Evolutionary conservation across 202 grass and related monocot genomes (phyloP).

Genomic region (Zoysia matrella): DNA sequence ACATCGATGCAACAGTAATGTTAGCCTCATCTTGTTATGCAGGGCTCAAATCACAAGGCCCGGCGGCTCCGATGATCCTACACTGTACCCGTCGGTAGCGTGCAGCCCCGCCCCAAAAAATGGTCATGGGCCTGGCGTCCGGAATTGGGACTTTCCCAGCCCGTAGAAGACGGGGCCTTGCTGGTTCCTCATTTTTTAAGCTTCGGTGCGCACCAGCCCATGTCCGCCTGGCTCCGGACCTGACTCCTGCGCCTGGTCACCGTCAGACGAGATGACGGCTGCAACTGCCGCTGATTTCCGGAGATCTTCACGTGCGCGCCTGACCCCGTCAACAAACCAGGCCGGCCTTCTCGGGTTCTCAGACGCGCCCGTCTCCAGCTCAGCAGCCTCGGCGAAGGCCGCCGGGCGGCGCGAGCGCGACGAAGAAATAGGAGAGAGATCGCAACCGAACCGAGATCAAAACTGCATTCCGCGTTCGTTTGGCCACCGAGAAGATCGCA

Average conservation of each 20-base stretch:
- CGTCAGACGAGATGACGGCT: slow-evolving; percentile 5
- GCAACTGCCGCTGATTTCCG: not conserved
- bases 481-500: slow-evolving; percentile 35
- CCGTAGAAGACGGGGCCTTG: not conserved
- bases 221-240: not conserved
- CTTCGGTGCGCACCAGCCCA: slow-evolving; percentile 12
- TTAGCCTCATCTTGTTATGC: not conserved
- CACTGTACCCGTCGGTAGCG: not conserved
- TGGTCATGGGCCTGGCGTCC: not conserved
- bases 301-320: slow-evolving; percentile 1
- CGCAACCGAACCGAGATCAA: slow-evolving; percentile 3
- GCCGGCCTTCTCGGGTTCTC: slow-evolving; percentile 62
- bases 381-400: not conserved
- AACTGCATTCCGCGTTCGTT: slow-evolving; percentile 37
- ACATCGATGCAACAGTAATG: not conserved
- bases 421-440: not conserved
- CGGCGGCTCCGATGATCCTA: not conserved
- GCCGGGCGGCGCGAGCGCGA: not conserved
- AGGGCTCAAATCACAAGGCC: not conserved
- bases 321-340: slow-evolving; percentile 37
- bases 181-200: not conserved
- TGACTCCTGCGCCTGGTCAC: not conserved
- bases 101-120: not conserved
- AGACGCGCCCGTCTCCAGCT: slow-evolving; percentile 25
- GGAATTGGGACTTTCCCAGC: not conserved